Conservation (phyloP, 306 rosid species). For the Luffa aegyptiaca region DNA sequence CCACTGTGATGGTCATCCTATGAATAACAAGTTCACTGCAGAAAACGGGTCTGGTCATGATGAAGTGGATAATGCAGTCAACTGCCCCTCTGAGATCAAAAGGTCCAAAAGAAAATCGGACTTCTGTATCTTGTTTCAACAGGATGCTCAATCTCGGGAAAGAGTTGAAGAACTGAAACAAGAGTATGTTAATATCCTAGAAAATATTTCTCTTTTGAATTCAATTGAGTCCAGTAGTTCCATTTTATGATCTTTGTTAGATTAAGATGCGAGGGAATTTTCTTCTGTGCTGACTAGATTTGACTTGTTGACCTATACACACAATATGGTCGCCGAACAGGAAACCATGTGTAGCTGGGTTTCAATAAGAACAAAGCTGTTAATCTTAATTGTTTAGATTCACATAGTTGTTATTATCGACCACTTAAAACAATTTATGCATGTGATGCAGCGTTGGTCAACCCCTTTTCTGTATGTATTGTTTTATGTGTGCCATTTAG, state of each 20-base stretch:
- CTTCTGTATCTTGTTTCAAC: slow-evolving; percentile 46
- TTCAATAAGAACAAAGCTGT: background rate
- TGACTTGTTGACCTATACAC: background rate
- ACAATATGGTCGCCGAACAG: background rate
- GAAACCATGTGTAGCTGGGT: background rate
- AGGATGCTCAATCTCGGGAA: slow-evolving; percentile 48
- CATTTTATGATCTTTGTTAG: background rate
- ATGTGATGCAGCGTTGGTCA: background rate
- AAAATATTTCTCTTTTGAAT: background rate
- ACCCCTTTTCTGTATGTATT: background rate
- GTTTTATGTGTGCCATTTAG: background rate
- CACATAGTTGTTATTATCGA: background rate
- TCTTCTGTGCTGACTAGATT: slow-evolving; percentile 2
- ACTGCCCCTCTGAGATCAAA: slow-evolving; percentile 14
- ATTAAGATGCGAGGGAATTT: background rate
- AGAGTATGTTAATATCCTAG: slow-evolving; percentile 34
- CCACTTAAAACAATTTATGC: background rate
- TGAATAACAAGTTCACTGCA: slow-evolving; percentile 20
- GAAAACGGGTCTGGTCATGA: slow-evolving; percentile 21
- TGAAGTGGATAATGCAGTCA: slow-evolving; percentile 31
- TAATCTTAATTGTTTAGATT: background rate
- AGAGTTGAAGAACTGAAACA: slow-evolving; percentile 56
- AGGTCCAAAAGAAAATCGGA: slow-evolving; percentile 53
- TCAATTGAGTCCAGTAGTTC: background rate
- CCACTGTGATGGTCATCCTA: slow-evolving; percentile 18